A percentile compares a stretch with the other conserved stretches of the same genome.
Conservation (phyloP, 257 asterid species). For the Ligustrum vulgare region DNA sequence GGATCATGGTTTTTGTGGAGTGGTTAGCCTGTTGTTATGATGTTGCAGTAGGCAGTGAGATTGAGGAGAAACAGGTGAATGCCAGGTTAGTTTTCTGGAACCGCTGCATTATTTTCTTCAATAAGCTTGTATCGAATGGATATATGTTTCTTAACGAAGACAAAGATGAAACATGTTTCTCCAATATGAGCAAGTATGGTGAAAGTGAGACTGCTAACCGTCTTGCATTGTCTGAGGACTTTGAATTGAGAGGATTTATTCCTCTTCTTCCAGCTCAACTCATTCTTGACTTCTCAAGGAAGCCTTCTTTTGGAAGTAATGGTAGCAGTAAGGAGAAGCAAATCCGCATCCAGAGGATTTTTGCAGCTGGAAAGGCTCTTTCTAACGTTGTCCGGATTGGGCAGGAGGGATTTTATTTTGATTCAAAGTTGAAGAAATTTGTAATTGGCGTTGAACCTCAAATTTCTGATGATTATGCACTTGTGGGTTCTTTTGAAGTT, state of each 20-base stretch:
- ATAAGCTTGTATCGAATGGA: conserved; percentile 71
- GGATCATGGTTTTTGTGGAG: conserved; percentile 83
- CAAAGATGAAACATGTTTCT: conserved; percentile 80
- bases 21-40: conserved; percentile 89
- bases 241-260: conserved; percentile 84
- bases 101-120: conserved; percentile 56
- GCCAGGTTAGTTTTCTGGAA: conserved; percentile 83
- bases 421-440: conserved; percentile 59
- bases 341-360: conserved; percentile 71
- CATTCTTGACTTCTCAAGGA: conserved; percentile 87
- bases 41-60: conserved; percentile 67
- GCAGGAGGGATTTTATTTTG: conserved; percentile 64
- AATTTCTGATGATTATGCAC: conserved; percentile 47
- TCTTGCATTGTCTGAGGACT: conserved; percentile 87
- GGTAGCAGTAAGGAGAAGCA: conserved; percentile 58
- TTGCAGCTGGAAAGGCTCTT: conserved; percentile 94
- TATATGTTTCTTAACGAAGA: conserved; percentile 47
- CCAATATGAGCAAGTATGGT: conserved; percentile 82
- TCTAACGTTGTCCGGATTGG: conserved; percentile 63
- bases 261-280: conserved; percentile 88
- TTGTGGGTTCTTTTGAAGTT: conserved; percentile 32
- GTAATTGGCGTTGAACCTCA: conserved; percentile 66
- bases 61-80: conserved; percentile 69
- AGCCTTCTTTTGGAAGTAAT: conserved; percentile 59
- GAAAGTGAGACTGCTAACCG: conserved; percentile 79